Evolutionary conservation across 1,284 basidiomycete genomes (phyloP).

Genomic region (Ustilago hordei): DNA sequence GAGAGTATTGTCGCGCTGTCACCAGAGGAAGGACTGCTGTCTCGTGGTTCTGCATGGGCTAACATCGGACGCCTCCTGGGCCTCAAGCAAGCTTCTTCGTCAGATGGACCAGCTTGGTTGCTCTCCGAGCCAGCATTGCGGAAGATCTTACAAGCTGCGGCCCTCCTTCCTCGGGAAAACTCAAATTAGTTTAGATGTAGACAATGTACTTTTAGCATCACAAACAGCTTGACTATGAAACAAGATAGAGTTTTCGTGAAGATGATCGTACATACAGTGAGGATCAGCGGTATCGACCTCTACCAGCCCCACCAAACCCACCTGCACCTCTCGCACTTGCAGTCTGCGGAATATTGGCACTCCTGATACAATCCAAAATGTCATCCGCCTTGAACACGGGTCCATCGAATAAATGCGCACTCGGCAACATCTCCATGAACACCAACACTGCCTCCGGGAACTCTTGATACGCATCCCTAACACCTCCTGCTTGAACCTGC

Average conservation of each 20-base stretch:
- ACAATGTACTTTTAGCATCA: conserved; percentile 8
- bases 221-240: background rate
- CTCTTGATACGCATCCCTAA: conserved; percentile 34
- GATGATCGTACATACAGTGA: background rate
- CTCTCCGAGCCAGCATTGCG: conserved; percentile 20
- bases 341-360: conserved; percentile 43
- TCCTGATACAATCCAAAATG: conserved; percentile 53
- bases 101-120: conserved; percentile 6
- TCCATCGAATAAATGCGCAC: conserved; percentile 52
- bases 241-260: background rate
- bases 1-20: conserved; percentile 12
- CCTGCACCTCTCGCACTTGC: background rate
- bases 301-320: conserved; percentile 8
- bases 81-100: too few relatives aligned
- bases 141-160: conserved; percentile 13
- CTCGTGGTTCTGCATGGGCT: conserved; percentile 12
- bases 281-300: conserved; percentile 22
- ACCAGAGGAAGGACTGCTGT: conserved; percentile 20
- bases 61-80: conserved; percentile 16
- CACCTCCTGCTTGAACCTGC: background rate
- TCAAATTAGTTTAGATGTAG: background rate
- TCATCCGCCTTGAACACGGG: conserved; percentile 55
- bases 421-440: conserved; percentile 57
- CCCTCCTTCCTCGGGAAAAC: conserved; percentile 2
- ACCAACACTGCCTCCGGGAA: conserved; percentile 53